Conservation (phyloP, 352 stramenopile species). For the Globisporangium spiculum region DNA sequence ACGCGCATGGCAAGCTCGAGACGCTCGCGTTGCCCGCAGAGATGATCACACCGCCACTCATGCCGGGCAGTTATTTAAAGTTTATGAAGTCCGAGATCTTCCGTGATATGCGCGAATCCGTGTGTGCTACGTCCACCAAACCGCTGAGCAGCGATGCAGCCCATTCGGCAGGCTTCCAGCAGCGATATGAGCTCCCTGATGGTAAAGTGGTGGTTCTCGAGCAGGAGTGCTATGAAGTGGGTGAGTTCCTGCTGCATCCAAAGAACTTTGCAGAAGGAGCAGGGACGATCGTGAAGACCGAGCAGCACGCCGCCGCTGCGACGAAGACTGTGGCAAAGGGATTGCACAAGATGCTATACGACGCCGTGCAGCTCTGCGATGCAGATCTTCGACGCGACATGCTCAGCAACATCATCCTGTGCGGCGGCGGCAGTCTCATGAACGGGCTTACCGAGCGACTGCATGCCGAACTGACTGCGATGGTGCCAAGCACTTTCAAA, state of each 20-base stretch:
- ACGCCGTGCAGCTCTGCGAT: constrained; percentile 80
- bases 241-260: constrained; percentile 75
- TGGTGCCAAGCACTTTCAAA: constrained; percentile 85
- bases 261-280: constrained; percentile 41
- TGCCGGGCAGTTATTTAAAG: constrained; percentile 70
- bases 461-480: constrained; percentile 67
- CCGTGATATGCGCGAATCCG: constrained; percentile 71
- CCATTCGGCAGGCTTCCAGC: constrained; percentile 16
- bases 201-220: constrained; percentile 64
- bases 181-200: constrained; percentile 81
- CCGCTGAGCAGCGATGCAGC: constrained; percentile 37
- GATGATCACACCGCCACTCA: constrained; percentile 38
- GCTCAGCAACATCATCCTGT: constrained; percentile 87
- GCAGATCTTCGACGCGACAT: constrained; percentile 81
- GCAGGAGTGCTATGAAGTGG: constrained; percentile 65
- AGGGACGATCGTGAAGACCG: constrained; percentile 35
- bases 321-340: constrained; percentile 58
- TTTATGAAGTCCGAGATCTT: constrained; percentile 71
- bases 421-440: constrained; percentile 72
- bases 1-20: constrained; percentile 58
- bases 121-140: constrained; percentile 45
- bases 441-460: constrained; percentile 77
- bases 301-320: constrained; percentile 44
- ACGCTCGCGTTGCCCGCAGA: constrained; percentile 38
- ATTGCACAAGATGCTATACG: constrained; percentile 77